Evolutionary conservation across 306 rosid genomes (phyloP), one percentile per base, ranked within the genome.

Genomic region (Fragaria ananassa): DNA sequence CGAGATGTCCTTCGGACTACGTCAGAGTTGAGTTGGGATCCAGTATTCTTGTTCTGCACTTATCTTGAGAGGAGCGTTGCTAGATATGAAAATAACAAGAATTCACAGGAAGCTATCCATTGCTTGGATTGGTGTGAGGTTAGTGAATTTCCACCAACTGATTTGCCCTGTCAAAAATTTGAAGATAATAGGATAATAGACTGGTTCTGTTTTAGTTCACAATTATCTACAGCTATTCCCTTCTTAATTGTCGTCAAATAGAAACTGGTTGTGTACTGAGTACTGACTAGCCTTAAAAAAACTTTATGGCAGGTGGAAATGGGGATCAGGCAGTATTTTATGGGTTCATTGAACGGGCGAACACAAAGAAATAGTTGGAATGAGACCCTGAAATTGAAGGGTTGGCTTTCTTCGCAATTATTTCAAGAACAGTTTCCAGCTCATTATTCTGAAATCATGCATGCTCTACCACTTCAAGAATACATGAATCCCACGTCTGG

Each of bases 111-210:
- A 85, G 86, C 90, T 72, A 49, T 66, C 51, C 76, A 74, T 75
- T 88, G 91, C 87, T 86, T 96, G 91, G 97, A 96, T 82, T 91
- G 98, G 98, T 96, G 93, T 37, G 98, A 92, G 99, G 99, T 96
- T 80, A 84, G 98, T 82, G 60, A 56, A 68, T 58, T 67, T 83
- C 70, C 58, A 50, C 60, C 65, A 79, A 35, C 51, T 27, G 53
- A 66, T 44, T 72, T 19, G 27, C 78, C 51, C 71, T 66, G 57
- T 64, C 44, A 62, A 42, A 68, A 31, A 18, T 42, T 65, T 87
- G 76, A 58, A 47, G 70, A 34, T 70, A 29, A 49, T 80, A 45
- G 54, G 58, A 78, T 62, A 6, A 27, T 44, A 64, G 46, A 69
- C 42, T 77, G 25, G 45, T 47, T 68, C 49, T 62, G 61, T 37